Evolutionary conservation across 2,329 filamentous ascomycete genomes (phyloP).

Genomic region (Nemania serpens): DNA sequence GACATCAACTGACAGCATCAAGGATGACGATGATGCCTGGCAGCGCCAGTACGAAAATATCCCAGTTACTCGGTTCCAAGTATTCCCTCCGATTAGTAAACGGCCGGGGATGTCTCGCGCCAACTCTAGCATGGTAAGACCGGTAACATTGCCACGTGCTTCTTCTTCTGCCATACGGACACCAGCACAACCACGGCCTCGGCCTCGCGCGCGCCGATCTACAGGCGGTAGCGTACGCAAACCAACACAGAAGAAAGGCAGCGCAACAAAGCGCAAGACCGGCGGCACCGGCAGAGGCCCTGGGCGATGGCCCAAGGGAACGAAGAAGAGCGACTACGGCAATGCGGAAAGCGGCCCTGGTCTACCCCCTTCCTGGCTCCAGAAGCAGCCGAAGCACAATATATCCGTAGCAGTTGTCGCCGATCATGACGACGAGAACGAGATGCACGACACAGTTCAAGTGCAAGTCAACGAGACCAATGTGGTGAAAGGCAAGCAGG

Average conservation of each 20-base stretch:
- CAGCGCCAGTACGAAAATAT: slow-evolving; percentile 58
- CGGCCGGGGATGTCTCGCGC: slow-evolving; percentile 53
- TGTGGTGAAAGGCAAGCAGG: slow-evolving; percentile 39
- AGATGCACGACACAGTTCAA: slow-evolving; percentile 40
- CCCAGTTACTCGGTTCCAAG: slow-evolving; percentile 73
- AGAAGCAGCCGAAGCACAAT: slow-evolving; percentile 37
- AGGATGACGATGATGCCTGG: slow-evolving; percentile 49
- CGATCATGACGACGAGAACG: slow-evolving; percentile 33
- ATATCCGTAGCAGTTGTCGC: slow-evolving; percentile 17
- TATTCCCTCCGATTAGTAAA: slow-evolving; percentile 71
- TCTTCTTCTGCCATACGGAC: slow-evolving; percentile 42
- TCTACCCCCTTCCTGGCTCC: slow-evolving; percentile 61
- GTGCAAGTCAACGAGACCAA: slow-evolving; percentile 46
- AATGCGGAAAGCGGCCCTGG: slow-evolving; percentile 69
- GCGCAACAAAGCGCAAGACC: slow-evolving; percentile 56
- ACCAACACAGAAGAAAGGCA: slow-evolving; percentile 48
- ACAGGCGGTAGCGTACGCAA: slow-evolving; percentile 38
- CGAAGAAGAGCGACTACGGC: slow-evolving; percentile 70
- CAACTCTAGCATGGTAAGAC: slow-evolving; percentile 46
- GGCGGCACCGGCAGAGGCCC: slow-evolving; percentile 68
- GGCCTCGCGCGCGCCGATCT: slow-evolving; percentile 47
- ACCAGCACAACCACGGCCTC: slow-evolving; percentile 41
- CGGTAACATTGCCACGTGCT: slow-evolving; percentile 35
- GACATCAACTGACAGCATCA: slow-evolving; percentile 20
- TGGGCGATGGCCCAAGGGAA: slow-evolving; percentile 69